phyloP scores from a whole-genome alignment of 352 stramenopile species.

The Pythium pectinolyticum region DNA sequence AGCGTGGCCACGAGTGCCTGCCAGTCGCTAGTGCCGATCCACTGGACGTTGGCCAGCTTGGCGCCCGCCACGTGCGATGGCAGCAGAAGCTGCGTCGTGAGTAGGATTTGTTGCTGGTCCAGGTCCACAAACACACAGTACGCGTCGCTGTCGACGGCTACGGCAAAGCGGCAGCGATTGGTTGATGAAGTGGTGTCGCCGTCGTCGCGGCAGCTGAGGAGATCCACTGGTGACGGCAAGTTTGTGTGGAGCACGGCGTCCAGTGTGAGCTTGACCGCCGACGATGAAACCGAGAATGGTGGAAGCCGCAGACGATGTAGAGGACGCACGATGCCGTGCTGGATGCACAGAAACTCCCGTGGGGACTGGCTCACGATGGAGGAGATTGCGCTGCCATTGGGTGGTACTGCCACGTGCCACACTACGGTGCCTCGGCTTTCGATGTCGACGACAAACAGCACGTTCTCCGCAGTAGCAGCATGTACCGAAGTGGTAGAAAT shows the following conservation, averaged over 20 bases:
- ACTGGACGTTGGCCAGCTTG: constrained; percentile 14
- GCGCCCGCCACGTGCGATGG: neutral
- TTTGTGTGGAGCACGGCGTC: neutral
- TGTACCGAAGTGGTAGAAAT: no score
- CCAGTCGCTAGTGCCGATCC: constrained; percentile 28
- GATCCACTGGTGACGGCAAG: neutral
- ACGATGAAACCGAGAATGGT: constrained; percentile 12
- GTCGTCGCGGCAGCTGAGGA: constrained; percentile 21
- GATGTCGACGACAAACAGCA: constrained; percentile 20
- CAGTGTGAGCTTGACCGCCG: constrained; percentile 10
- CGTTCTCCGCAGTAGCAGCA: neutral
- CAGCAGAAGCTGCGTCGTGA: constrained; percentile 20
- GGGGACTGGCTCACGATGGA: constrained; percentile 15
- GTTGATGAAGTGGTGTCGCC: neutral
- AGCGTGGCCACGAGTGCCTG: constrained; percentile 22
- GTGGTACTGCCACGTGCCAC: neutral
- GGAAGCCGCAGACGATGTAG: constrained; percentile 10
- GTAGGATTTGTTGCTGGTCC: constrained; percentile 15
- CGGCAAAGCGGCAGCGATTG: constrained; percentile 14
- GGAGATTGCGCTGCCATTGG: neutral
- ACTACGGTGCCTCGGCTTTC: neutral
- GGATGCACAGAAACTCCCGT: constrained; percentile 20
- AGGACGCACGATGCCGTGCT: neutral
- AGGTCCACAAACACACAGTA: constrained; percentile 26
- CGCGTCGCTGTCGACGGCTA: constrained; percentile 18